These are phyloP conservation scores for Pseudogymnoascus sp. DNA, from an alignment of 2,329 filamentous ascomycete species.

Conservation along the genomic window DNA sequence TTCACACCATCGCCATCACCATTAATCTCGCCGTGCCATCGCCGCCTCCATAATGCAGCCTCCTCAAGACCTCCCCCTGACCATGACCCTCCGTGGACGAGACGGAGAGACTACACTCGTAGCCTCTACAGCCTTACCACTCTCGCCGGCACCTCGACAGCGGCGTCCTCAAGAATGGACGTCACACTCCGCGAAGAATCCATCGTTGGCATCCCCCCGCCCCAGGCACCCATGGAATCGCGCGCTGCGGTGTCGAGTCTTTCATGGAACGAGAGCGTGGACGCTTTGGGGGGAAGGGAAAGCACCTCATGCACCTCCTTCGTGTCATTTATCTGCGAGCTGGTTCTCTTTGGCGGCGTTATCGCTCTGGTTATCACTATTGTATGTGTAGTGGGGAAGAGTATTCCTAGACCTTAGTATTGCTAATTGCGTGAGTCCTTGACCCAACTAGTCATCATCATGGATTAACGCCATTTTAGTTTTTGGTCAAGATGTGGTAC, in stretches of 20 bases:
- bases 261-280: neutral
- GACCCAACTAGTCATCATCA: neutral
- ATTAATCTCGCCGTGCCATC: neutral
- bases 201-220: neutral
- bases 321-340: neutral
- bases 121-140: neutral
- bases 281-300: neutral
- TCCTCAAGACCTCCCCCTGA: neutral
- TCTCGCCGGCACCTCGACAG: neutral
- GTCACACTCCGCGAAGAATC: neutral
- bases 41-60: neutral
- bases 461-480: neutral
- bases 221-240: neutral
- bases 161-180: neutral
- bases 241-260: neutral
- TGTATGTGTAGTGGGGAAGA: neutral
- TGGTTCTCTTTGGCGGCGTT: neutral
- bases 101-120: neutral
- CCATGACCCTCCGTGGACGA: neutral
- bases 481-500: neutral
- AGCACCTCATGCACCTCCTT: neutral
- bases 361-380: neutral
- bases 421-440: neutral
- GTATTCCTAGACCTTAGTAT: neutral
- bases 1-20: neutral